Evolutionary conservation across 2,329 filamentous ascomycete species (phyloP), one percentile per base, ranked within the genome.

Genomic region (Myrmaecium sp.): DNA sequence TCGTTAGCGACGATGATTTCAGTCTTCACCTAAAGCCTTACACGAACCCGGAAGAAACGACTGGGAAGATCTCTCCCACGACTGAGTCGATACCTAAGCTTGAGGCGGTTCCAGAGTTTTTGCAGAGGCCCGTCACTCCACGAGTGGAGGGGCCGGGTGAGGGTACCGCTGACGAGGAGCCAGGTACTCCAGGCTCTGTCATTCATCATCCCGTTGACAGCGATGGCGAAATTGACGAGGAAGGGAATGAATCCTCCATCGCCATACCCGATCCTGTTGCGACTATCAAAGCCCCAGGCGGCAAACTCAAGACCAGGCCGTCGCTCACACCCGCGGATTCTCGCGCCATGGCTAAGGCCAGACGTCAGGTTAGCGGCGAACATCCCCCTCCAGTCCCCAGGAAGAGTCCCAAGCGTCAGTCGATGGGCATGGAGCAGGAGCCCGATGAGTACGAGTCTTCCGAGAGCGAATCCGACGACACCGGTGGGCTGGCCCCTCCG

Each of bases 291-390:
- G 78, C 83, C 6, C 74, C 78, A 13, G 80, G 82, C 5, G 81
- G 80, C 7, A 82, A 74, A 49, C 64, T 95, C 21, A 94, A 92
- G 61, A 89, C 84, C 1, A 69, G 86, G 17, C 72, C 82, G 10
- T 94, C 86, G 2, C 71, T 82, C 20, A 92, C 84, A 1, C 84
- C 83, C 2, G 74, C 81, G 1, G 86, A 95, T 48, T 56, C 86
- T 26, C 61, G 72, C 30, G 66, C 78, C 4, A 92, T 95, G 82
- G 76, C 82, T 21, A 81, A 86, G 39, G 71, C 79, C 38, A 74
- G 86, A 36, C 72, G 84, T 33, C 72, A 84, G 42, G 79, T 92
- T 37, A 93, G 83, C 54, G 71, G 73, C 21, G 78, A 84, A 41
- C 59, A 70, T 29, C 47, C 52, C n/a, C 54, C 54, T 11, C 47